A percentile compares a stretch with the other conserved stretches of the same genome.
Conservation (phyloP, 257 asterid genomes). For the Prunella vulgaris region DNA sequence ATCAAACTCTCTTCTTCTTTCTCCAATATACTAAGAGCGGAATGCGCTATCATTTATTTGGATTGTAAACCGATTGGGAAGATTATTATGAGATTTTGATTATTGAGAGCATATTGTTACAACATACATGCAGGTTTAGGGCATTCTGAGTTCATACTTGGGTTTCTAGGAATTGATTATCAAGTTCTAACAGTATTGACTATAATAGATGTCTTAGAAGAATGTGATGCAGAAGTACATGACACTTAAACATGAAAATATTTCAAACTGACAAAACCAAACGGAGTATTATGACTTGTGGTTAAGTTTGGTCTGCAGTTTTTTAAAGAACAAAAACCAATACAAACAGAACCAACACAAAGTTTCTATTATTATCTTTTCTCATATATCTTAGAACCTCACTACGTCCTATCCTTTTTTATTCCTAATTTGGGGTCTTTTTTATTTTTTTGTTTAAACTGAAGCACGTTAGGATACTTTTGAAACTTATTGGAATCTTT, state of each 20-base stretch:
- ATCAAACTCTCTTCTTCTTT: too few relatives aligned
- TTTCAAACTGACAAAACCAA: neutral
- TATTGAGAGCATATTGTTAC: too few relatives aligned
- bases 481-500: too few relatives aligned
- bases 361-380: neutral
- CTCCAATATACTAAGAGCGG: too few relatives aligned
- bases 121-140: too few relatives aligned
- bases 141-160: too few relatives aligned
- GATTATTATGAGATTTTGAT: too few relatives aligned
- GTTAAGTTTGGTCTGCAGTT: neutral
- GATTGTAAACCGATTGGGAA: too few relatives aligned
- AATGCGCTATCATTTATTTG: too few relatives aligned
- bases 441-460: neutral
- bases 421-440: neutral
- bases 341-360: neutral
- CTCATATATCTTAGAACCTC: neutral
- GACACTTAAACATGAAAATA: neutral
- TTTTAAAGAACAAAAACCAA: neutral
- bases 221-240: conserved; percentile 11
- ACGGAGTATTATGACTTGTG: neutral
- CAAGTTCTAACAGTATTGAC: too few relatives aligned
- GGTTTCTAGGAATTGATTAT: too few relatives aligned
- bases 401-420: neutral
- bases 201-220: conserved; percentile 1
- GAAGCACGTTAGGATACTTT: neutral